phyloP scores from a whole-genome alignment of 352 stramenopile genomes.

The Globisporangium nunn region DNA sequence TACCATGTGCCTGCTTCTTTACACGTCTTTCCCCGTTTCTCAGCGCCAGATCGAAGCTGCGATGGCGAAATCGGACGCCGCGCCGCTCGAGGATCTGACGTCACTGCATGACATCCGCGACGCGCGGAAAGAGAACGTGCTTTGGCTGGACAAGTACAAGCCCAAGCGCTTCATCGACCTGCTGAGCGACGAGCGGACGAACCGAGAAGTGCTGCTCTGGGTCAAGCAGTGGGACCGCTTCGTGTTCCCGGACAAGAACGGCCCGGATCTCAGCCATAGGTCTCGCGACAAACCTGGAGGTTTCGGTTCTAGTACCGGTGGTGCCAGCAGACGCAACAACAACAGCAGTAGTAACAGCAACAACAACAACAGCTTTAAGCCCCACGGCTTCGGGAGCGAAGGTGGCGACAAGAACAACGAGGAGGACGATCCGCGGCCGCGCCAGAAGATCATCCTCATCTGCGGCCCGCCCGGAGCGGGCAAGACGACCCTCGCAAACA shows the following conservation, averaged over 20 bases:
- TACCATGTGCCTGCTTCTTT: too few species aligned
- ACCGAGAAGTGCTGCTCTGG: constrained; percentile 93
- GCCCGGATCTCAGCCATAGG: not conserved
- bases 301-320: not conserved
- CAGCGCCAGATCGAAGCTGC: constrained; percentile 67
- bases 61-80: constrained; percentile 22
- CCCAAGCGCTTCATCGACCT: constrained; percentile 92
- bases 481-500: constrained; percentile 97
- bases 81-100: constrained; percentile 2
- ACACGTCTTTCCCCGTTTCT: not conserved
- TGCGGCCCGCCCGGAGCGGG: constrained; percentile 90
- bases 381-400: not conserved
- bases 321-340: not conserved
- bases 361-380: constrained; percentile 7
- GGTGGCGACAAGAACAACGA: constrained; percentile 12
- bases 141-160: constrained; percentile 98
- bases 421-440: constrained; percentile 37
- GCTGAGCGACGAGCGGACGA: constrained; percentile 94
- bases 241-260: constrained; percentile 86
- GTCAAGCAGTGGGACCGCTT: constrained; percentile 95
- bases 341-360: not conserved
- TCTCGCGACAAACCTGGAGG: not conserved
- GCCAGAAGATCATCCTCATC: constrained; percentile 92
- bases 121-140: constrained; percentile 19
- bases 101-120: not conserved